Conservation (phyloP, 2,329 filamentous ascomycete genomes). For the Colletotrichum incanum region DNA sequence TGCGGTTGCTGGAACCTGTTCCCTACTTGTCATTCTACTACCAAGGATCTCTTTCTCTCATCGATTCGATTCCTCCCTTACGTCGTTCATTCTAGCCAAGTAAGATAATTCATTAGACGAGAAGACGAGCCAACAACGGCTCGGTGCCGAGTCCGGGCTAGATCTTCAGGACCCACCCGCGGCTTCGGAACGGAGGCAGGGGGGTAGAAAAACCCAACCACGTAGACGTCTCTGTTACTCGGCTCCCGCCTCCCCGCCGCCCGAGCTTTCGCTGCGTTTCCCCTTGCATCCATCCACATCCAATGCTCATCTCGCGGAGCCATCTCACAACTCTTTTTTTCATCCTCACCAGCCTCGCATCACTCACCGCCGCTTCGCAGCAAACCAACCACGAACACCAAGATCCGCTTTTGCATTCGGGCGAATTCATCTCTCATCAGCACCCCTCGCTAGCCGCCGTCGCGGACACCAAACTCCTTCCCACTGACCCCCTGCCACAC, state of each 20-base stretch:
- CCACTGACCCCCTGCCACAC: neutral
- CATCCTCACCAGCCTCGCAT: constrained; percentile 7
- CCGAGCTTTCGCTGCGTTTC: constrained; percentile 7
- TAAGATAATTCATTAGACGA: neutral
- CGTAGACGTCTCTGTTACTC: neutral
- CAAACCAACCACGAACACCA: neutral
- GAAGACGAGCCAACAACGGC: neutral
- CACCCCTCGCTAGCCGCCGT: constrained; percentile 10
- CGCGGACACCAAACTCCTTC: constrained; percentile 9
- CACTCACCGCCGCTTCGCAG: neutral
- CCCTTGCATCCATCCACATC: constrained; percentile 6
- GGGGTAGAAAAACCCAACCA: neutral
- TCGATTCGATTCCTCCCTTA: neutral
- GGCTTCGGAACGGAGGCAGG: constrained; percentile 18
- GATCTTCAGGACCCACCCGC: neutral
- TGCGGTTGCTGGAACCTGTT: neutral
- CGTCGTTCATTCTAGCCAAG: neutral
- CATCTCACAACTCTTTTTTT: constrained; percentile 7
- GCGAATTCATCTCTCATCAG: neutral
- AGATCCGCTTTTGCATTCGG: constrained; percentile 4
- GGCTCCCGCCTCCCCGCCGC: neutral
- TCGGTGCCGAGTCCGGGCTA: constrained; percentile 4
- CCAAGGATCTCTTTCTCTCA: neutral
- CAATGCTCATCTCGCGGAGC: constrained; percentile 16
- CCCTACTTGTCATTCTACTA: neutral